Conservation (phyloP, 768 basidiomycete species). For the Rhodotorula graminis region DNA sequence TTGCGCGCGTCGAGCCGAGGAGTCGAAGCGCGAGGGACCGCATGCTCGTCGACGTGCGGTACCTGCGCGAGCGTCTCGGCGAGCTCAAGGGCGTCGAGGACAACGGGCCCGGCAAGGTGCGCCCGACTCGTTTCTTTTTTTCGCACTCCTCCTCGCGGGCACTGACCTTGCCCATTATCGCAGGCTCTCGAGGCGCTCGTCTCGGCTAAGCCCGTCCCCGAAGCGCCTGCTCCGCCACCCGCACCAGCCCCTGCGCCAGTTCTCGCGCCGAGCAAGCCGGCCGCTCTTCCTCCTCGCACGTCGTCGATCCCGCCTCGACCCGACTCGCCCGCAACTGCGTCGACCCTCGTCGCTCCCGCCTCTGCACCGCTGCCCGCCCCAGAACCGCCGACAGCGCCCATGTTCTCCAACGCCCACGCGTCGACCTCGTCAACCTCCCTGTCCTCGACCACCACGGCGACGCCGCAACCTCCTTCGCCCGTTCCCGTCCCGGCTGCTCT, state of each 20-base stretch:
- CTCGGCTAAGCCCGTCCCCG: constrained; percentile 10
- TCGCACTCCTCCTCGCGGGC: background rate
- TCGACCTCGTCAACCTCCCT: constrained; percentile 2
- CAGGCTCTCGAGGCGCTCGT: constrained; percentile 37
- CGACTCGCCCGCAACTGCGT: no score
- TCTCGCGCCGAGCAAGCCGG: background rate
- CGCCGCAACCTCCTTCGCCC: constrained; percentile 10
- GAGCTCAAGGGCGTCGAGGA: constrained; percentile 39
- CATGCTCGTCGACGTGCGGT: constrained; percentile 37
- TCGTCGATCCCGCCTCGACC: constrained; percentile 3
- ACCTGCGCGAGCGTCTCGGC: constrained; percentile 31
- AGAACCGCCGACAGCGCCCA: background rate
- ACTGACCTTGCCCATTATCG: background rate
- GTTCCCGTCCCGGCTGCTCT: background rate
- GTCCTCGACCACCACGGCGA: background rate
- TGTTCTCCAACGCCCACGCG: background rate
- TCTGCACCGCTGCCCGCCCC: background rate
- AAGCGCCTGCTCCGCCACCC: background rate
- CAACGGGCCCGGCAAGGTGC: constrained; percentile 19
- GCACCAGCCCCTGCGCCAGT: background rate
- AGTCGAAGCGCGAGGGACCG: constrained; percentile 77
- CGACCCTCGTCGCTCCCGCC: background rate
- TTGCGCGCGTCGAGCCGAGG: constrained; percentile 72
- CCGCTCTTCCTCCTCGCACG: background rate
- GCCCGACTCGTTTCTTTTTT: background rate